Evolutionary conservation across 2,329 filamentous ascomycete genomes (phyloP), one percentile per base, ranked within the genome.

Genomic region (Ceratocystis destructans): DNA sequence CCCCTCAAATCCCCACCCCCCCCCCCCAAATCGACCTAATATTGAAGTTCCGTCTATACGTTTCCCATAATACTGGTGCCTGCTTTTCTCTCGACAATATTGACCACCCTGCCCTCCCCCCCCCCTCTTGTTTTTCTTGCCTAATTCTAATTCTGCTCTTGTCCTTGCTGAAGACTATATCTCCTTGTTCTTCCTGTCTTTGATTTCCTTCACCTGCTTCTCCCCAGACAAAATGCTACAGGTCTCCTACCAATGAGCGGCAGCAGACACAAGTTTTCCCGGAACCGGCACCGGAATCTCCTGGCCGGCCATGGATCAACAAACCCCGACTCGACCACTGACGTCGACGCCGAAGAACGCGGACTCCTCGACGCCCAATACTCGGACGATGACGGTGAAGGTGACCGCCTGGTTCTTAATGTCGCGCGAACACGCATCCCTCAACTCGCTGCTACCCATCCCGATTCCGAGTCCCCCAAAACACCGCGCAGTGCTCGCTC

Each of bases 401-500:
- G 61, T 28, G 67, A 67, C 45, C 67, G 62, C 44, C 62, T 66
- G 2, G 48, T 62, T 7, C 65, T 65, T 28, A 69, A 66, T 59
- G 25, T 66, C 65, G 63, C 65, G 63, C 64, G 61, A 41, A 67
- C 67, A 31, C 59, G 64, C 44, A 45, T 66, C 28, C 65, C 65
- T 3, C 48, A 67, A 12, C 59, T 67, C 25, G 62, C 65, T 15
- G 48, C 64, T 15, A 53, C 64, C 12, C 59, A 66, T 37, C 25
- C 22, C 7, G 53, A 20, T 45, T 57, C 48, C n/a, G 66, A 68
- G 10, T 68, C 66, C 2, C 67, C 75, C 53, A 73, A 77, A 68
- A 81, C 83, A 45, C 82, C 87, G 20, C 75, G 87, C 65, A 90
- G 87, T 1, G 80, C 83, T 7, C 87, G 89, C 73, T 82, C 88